Conservation (phyloP, 2,329 filamentous ascomycete genomes). For the Zasmidium cellare region DNA sequence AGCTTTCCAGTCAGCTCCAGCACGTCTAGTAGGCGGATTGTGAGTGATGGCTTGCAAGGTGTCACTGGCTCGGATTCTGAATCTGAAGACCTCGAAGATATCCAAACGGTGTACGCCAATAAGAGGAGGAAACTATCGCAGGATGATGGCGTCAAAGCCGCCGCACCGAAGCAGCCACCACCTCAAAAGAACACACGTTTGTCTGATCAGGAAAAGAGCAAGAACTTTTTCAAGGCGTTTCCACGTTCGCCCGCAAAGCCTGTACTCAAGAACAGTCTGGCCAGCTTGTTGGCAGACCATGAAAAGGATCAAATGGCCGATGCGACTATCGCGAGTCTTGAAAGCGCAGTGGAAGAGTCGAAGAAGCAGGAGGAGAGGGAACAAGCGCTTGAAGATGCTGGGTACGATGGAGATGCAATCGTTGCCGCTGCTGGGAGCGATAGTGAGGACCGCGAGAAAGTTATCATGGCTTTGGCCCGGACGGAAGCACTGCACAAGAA, state of each 20-base stretch:
- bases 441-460: conserved; percentile 47
- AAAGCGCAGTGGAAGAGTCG: conserved; percentile 18
- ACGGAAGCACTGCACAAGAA: conserved; percentile 59
- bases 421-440: conserved; percentile 48
- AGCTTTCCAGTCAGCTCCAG: conserved; percentile 10
- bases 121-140: conserved; percentile 32
- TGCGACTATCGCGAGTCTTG: conserved; percentile 28
- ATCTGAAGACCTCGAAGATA: conserved; percentile 33
- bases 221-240: conserved; percentile 8
- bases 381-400: conserved; percentile 10
- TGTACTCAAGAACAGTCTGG: conserved; percentile 31
- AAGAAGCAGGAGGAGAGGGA: conserved; percentile 17
- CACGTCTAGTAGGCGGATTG: conserved; percentile 51
- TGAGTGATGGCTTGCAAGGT: conserved; percentile 51
- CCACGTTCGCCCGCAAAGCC: conserved; percentile 21
- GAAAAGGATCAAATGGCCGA: conserved; percentile 25
- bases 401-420: conserved; percentile 17
- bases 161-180: background rate
- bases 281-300: conserved; percentile 27
- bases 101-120: conserved; percentile 29
- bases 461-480: conserved; percentile 59
- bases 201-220: conserved; percentile 7
- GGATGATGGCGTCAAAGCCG: conserved; percentile 3
- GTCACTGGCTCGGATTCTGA: conserved; percentile 48
- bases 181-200: conserved; percentile 7